Percentiles rank a stretch among this genome's conserved stretches.
Conservation (phyloP, 2,329 filamentous ascomycete genomes). For the Trichophyton benhamiae region DNA sequence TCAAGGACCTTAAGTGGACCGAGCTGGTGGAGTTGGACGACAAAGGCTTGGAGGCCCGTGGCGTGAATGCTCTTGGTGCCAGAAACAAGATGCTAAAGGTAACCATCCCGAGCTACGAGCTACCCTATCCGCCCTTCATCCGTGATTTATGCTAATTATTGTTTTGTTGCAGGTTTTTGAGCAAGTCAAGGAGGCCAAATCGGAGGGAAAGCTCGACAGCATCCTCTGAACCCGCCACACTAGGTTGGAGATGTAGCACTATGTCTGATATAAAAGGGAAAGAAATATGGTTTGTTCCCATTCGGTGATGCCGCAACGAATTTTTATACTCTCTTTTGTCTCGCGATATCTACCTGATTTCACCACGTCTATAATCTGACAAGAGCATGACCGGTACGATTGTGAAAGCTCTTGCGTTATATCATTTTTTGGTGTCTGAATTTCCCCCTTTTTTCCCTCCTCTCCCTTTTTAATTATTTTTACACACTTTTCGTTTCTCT, state of each 20-base stretch:
- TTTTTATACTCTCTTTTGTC: constrained; percentile 1
- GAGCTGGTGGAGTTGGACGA: constrained; percentile 88
- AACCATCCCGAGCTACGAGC: background rate
- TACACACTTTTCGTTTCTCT: background rate
- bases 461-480: background rate
- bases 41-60: constrained; percentile 78
- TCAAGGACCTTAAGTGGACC: constrained; percentile 95
- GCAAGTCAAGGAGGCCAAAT: constrained; percentile 74
- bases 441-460: background rate
- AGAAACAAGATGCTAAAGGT: constrained; percentile 97
- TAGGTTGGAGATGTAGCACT: background rate
- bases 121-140: background rate
- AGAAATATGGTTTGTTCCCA: background rate
- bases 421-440: background rate
- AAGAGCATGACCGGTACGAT: background rate
- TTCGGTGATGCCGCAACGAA: constrained; percentile 2
- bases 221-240: constrained; percentile 17
- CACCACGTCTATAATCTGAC: background rate
- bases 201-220: constrained; percentile 53
- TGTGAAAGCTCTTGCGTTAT: background rate
- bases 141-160: background rate
- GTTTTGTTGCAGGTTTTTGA: constrained; percentile 59
- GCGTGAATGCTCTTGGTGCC: constrained; percentile 88
- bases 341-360: background rate
- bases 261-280: background rate